Evolutionary conservation across 208 protist genomes (phyloP).

Genomic region (Trypanosoma theileri): DNA sequence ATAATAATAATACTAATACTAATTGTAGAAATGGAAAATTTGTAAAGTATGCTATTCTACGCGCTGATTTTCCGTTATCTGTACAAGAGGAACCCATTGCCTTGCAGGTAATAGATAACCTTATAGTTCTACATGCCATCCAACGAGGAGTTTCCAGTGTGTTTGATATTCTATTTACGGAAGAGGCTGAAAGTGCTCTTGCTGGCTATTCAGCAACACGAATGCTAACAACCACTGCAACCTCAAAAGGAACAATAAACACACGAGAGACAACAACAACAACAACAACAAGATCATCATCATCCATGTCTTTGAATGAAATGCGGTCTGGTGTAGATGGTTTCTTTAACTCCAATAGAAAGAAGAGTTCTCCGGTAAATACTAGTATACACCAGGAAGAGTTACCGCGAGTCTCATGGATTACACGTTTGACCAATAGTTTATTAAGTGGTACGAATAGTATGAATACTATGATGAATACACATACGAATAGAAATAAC

Average conservation of each 20-base stretch:
- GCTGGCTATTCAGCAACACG: no score
- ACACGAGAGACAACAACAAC: no score
- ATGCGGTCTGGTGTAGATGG: not conserved
- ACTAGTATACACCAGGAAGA: not conserved
- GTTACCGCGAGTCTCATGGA: slow-evolving; percentile 10
- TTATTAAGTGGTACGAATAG: not conserved
- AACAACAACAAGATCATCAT: no score
- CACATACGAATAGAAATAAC: not conserved
- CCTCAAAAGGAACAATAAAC: no score
- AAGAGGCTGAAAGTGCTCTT: slow-evolving; percentile 10
- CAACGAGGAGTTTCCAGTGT: slow-evolving; percentile 26
- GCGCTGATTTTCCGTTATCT: slow-evolving; percentile 14
- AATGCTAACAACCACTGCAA: no score
- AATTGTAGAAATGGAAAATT: slow-evolving; percentile 22
- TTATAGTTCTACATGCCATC: slow-evolving; percentile 47
- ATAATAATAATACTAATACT: not conserved
- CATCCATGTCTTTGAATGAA: no score
- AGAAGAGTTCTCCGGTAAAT: not conserved
- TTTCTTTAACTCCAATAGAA: not conserved
- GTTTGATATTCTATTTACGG: slow-evolving; percentile 38
- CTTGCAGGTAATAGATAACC: slow-evolving; percentile 52
- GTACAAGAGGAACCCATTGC: slow-evolving; percentile 24
- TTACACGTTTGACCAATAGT: slow-evolving; percentile 1
- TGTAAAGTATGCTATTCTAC: slow-evolving; percentile 26
- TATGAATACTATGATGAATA: not conserved